Evolutionary conservation across 106 monocot species (phyloP).

Genomic region (Gastrodia elata): DNA sequence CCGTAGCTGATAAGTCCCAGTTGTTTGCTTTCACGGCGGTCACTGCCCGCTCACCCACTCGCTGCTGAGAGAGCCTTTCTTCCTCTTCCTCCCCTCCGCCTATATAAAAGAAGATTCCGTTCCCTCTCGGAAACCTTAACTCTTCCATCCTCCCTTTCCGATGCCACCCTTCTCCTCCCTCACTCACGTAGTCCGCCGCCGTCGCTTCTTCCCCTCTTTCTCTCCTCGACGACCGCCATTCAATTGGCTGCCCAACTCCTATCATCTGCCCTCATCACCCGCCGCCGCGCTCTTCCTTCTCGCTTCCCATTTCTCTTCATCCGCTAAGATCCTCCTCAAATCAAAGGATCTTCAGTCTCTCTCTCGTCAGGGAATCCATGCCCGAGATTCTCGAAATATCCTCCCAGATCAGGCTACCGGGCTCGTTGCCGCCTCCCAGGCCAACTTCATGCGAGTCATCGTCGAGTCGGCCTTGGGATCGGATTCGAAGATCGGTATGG

Average conservation of each 20-base stretch:
- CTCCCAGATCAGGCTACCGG: slow-evolving; percentile 71
- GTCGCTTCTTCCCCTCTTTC: not conserved
- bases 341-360: slow-evolving; percentile 22
- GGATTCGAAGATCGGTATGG: slow-evolving; percentile 21
- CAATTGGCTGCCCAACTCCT: too few relatives aligned
- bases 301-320: slow-evolving; percentile 4
- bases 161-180: slow-evolving; percentile 12
- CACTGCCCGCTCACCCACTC: too few relatives aligned
- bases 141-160: not conserved
- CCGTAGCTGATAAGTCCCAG: too few relatives aligned
- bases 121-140: too few relatives aligned
- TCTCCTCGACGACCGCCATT: too few relatives aligned
- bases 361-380: not conserved
- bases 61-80: too few relatives aligned
- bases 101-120: too few relatives aligned
- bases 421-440: slow-evolving; percentile 74
- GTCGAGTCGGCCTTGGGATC: slow-evolving; percentile 26
- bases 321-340: slow-evolving; percentile 25
- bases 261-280: not conserved
- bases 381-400: slow-evolving; percentile 12
- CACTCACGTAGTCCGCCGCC: slow-evolving; percentile 8
- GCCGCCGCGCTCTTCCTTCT: not conserved
- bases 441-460: slow-evolving; percentile 85
- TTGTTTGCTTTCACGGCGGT: too few relatives aligned
- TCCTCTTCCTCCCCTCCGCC: too few relatives aligned